Percentiles rank a stretch among this genome's conserved stretches.
Conservation (phyloP, 192 early-diverging fungal species). For the Backusella parvicylindrica region DNA sequence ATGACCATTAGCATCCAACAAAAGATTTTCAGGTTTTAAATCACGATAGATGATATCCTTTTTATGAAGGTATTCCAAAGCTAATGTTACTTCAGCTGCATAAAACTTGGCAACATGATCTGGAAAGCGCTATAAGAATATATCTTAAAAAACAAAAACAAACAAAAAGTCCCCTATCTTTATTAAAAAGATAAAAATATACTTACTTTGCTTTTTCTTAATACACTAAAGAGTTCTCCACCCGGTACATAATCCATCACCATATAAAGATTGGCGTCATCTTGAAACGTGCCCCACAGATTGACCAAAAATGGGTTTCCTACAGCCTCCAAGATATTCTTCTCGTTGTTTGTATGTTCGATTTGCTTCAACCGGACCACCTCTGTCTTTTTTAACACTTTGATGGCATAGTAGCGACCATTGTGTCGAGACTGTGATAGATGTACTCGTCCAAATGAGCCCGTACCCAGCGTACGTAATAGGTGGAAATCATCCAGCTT, state of each 20-base stretch:
- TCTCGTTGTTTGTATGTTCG: conserved; percentile 98
- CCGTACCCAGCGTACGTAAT: conserved; percentile 89
- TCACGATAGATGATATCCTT: conserved; percentile 76
- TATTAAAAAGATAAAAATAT: too few species aligned
- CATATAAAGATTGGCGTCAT: conserved; percentile 88
- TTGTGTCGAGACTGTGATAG: conserved; percentile 78
- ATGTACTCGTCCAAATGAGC: conserved; percentile 96
- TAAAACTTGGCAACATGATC: conserved; percentile 74
- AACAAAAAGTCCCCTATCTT: neutral
- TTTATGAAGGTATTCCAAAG: conserved; percentile 72
- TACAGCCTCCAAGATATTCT: conserved; percentile 84
- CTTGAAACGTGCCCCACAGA: conserved; percentile 93
- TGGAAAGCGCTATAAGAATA: conserved; percentile 48
- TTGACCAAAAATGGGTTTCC: conserved; percentile 84
- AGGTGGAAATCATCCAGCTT: conserved; percentile 79
- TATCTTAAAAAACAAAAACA: neutral
- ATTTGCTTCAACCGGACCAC: conserved; percentile 95
- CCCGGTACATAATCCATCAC: conserved; percentile 96
- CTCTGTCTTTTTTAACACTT: conserved; percentile 90
- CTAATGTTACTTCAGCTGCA: conserved; percentile 67
- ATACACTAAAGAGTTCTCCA: conserved; percentile 83
- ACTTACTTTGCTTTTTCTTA: conserved; percentile 73
- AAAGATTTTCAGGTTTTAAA: conserved; percentile 77
- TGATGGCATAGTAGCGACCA: conserved; percentile 93
- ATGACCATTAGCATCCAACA: conserved; percentile 72